Evolutionary conservation across 768 basidiomycete genomes (phyloP).

Genomic region (Cubamyces sp.): DNA sequence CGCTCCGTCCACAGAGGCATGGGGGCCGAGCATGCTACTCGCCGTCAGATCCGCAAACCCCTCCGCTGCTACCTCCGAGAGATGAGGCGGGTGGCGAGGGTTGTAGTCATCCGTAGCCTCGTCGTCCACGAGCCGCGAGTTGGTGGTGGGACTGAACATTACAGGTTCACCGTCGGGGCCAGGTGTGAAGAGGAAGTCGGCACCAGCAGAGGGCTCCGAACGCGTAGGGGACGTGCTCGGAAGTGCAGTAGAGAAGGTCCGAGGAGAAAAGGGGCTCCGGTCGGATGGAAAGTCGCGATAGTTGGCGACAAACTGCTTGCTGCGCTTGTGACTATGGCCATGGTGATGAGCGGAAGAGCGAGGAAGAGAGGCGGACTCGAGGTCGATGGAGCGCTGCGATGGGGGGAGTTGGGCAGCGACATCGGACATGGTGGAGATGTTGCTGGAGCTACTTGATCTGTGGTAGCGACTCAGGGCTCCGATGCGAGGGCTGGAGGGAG

Average conservation of each 20-base stretch:
- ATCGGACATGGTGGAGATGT: slow-evolving; percentile 1
- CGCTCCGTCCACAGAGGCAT: background rate
- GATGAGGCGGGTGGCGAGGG: slow-evolving; percentile 27
- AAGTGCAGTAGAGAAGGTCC: slow-evolving; percentile 23
- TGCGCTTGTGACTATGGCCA: background rate
- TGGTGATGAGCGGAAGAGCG: background rate
- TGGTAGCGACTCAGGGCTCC: background rate
- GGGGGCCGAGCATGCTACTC: slow-evolving; percentile 7
- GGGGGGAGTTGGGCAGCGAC: background rate
- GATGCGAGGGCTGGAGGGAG: background rate
- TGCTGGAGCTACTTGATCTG: slow-evolving; percentile 7
- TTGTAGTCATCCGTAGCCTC: slow-evolving; percentile 13
- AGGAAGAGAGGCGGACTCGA: background rate
- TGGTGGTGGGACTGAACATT: background rate
- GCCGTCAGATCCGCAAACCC: slow-evolving; percentile 26
- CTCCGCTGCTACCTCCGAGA: slow-evolving; percentile 28
- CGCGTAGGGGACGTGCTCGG: background rate
- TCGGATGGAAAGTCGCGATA: slow-evolving; percentile 29
- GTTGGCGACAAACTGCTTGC: slow-evolving; percentile 23
- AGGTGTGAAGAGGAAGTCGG: slow-evolving; percentile 4
- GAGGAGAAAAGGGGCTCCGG: slow-evolving; percentile 24
- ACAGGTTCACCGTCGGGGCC: slow-evolving; percentile 26
- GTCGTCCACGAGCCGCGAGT: background rate
- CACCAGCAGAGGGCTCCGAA: background rate
- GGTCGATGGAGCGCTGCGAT: background rate